Conservation (phyloP, 2,329 filamentous ascomycete species). For the Diaporthe capsici region DNA sequence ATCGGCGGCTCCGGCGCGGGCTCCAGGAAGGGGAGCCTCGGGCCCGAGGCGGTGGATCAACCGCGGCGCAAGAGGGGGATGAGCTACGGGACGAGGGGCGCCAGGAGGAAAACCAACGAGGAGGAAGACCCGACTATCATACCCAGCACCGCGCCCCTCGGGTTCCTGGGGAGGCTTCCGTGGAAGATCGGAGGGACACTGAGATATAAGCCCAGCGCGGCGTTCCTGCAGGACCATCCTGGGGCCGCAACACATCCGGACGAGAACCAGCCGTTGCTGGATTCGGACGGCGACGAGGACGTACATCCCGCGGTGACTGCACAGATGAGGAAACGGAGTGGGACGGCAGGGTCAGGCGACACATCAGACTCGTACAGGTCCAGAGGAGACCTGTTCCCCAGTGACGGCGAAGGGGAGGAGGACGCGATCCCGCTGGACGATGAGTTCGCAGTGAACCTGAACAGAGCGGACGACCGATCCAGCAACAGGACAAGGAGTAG, state of each 20-base stretch:
- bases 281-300: constrained; percentile 67
- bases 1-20: constrained; percentile 75
- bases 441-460: constrained; percentile 88
- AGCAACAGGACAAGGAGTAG: constrained; percentile 75
- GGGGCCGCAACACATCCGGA: constrained; percentile 59
- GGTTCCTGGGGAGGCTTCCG: constrained; percentile 86
- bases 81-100: constrained; percentile 85
- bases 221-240: constrained; percentile 90
- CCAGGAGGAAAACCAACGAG: constrained; percentile 61
- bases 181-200: constrained; percentile 87
- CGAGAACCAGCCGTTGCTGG: constrained; percentile 80
- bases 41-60: constrained; percentile 68
- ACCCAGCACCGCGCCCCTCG: constrained; percentile 85
- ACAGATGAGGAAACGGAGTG: constrained; percentile 75
- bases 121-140: constrained; percentile 89
- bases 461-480: constrained; percentile 80
- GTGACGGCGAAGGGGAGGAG: constrained; percentile 87
- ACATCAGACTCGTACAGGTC: constrained; percentile 91
- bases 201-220: constrained; percentile 90
- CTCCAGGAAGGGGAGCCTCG: constrained; percentile 44
- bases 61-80: constrained; percentile 83
- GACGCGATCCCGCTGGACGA: constrained; percentile 95
- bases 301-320: constrained; percentile 37
- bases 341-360: constrained; percentile 82
- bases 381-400: constrained; percentile 90